These are phyloP conservation scores for Lablab purpureus DNA, from an alignment of 306 rosid genomes.

Conservation along the genomic window DNA sequence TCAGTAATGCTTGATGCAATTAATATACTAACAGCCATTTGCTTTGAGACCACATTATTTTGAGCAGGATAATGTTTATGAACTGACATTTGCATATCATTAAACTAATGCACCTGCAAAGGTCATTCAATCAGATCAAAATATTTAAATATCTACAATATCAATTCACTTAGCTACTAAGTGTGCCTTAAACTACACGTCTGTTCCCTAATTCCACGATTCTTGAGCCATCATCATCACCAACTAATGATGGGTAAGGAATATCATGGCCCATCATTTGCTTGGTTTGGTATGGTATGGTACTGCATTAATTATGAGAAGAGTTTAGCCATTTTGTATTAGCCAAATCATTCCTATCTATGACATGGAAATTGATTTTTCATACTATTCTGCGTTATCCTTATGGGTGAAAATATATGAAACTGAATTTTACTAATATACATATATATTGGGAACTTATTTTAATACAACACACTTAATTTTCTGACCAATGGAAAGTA, in stretches of 20 bases:
- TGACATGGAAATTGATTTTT: no score
- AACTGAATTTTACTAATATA: no score
- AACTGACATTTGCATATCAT: background rate
- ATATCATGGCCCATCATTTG: conserved; percentile 21
- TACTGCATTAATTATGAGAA: background rate
- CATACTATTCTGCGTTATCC: no score
- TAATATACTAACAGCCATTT: no score
- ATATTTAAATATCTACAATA: background rate
- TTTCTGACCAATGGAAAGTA: background rate
- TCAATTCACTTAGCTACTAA: conserved; percentile 8
- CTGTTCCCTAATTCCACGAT: conserved; percentile 16
- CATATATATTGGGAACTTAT: no score
- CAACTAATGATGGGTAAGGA: conserved; percentile 14
- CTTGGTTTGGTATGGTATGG: background rate
- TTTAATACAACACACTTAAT: no score
- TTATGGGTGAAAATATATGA: no score
- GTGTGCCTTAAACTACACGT: conserved; percentile 29
- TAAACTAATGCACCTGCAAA: background rate
- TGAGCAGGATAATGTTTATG: background rate
- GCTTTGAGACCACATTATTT: background rate
- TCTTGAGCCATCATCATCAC: conserved; percentile 27
- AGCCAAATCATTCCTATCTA: no score
- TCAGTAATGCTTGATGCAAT: no score
- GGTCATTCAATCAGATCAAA: conserved; percentile 6
- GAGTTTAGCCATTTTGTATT: no score